Percentiles rank a stretch among this genome's conserved stretches.
phyloP scores from a whole-genome alignment of 805 yeast species.

The Peterozyma xylosa region DNA sequence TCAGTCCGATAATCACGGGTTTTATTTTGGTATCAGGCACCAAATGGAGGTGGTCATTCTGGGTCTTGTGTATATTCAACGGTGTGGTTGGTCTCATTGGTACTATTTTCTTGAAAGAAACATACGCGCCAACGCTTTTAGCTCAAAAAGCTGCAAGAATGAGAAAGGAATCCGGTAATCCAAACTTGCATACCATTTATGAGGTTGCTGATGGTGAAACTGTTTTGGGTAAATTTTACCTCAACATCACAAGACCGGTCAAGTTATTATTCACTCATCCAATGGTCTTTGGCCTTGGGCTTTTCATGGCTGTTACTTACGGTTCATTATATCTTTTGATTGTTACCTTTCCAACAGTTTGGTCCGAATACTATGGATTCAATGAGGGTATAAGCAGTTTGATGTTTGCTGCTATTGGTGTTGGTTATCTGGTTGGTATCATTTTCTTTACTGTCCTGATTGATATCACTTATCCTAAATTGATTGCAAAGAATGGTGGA shows the following conservation, averaged over 20 bases:
- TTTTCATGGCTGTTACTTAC: slow-evolving; percentile 52
- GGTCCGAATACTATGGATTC: slow-evolving; percentile 38
- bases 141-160: slow-evolving; percentile 36
- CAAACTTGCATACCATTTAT: slow-evolving; percentile 48
- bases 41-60: slow-evolving; percentile 59
- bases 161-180: slow-evolving; percentile 48
- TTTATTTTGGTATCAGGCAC: slow-evolving; percentile 38
- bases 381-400: slow-evolving; percentile 43
- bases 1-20: slow-evolving; percentile 47
- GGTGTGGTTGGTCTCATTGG: slow-evolving; percentile 40
- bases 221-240: slow-evolving; percentile 25
- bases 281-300: slow-evolving; percentile 55
- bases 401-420: slow-evolving; percentile 49
- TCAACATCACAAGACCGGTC: slow-evolving; percentile 47
- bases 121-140: slow-evolving; percentile 50
- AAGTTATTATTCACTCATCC: slow-evolving; percentile 48
- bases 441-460: slow-evolving; percentile 38
- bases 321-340: slow-evolving; percentile 61
- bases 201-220: slow-evolving; percentile 49
- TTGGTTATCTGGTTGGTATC: slow-evolving; percentile 47
- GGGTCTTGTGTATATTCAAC: slow-evolving; percentile 45
- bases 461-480: slow-evolving; percentile 28
- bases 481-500: slow-evolving; percentile 38
- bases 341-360: slow-evolving; percentile 51
- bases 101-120: slow-evolving; percentile 40